These are phyloP conservation scores for Pseudogymnoascus sp. DNA, from an alignment of 2,329 filamentous ascomycete species.

Conservation along the genomic window DNA sequence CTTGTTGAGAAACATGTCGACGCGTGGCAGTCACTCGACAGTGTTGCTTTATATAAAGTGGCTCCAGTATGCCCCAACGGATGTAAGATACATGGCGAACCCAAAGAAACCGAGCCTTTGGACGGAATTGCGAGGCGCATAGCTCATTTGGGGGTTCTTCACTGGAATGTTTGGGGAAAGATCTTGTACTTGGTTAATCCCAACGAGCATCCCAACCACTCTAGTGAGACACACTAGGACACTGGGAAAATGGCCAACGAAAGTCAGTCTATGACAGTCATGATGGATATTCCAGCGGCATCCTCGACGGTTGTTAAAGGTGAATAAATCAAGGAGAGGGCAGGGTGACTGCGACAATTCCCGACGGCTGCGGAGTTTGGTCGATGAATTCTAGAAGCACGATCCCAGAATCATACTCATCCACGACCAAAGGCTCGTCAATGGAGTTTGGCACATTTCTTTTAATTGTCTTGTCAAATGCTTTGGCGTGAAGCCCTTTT, in stretches of 20 bases:
- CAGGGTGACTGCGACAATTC: not conserved
- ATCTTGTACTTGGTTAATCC: constrained; percentile 53
- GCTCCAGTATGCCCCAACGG: not conserved
- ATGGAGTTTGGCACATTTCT: not conserved
- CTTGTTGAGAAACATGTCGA: not conserved
- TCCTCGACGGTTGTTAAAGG: not conserved
- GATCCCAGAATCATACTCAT: not conserved
- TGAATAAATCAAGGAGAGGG: not conserved
- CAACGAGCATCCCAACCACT: constrained; percentile 11
- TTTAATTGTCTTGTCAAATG: not conserved
- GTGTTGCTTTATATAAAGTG: not conserved
- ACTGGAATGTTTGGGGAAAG: constrained; percentile 82
- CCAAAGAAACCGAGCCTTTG: constrained; percentile 25
- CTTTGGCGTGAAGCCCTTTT: not conserved
- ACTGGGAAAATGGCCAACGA: not conserved
- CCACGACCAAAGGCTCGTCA: not conserved
- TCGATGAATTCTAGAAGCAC: not conserved
- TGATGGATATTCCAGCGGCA: not conserved
- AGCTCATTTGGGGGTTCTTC: constrained; percentile 74
- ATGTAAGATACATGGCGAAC: not conserved
- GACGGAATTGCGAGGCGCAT: constrained; percentile 68
- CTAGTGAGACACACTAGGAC: not conserved
- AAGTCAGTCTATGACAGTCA: not conserved
- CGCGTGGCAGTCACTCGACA: constrained; percentile 12
- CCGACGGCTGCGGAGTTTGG: not conserved